A percentile compares a stretch with the other conserved stretches of the same genome.
These are phyloP conservation scores for Podaxis mareebaensis DNA, from an alignment of 768 basidiomycete species.

Conservation along the genomic window DNA sequence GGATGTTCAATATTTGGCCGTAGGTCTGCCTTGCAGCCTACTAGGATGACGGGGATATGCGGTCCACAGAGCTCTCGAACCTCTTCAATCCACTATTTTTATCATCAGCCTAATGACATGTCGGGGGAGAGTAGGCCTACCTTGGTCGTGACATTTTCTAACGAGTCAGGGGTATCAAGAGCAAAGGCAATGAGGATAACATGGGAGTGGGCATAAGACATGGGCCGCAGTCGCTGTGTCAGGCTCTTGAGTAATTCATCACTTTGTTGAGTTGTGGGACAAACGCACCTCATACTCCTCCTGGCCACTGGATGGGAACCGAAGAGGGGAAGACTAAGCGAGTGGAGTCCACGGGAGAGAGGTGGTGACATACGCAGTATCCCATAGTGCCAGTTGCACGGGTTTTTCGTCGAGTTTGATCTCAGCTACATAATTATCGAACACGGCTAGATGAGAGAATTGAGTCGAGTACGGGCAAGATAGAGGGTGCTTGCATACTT, in stretches of 20 bases:
- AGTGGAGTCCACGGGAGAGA: constrained; percentile 14
- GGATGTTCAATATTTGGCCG: constrained; percentile 59
- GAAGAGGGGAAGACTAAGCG: constrained; percentile 16
- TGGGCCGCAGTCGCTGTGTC: constrained; percentile 82
- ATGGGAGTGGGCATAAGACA: constrained; percentile 98
- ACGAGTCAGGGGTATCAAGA: constrained; percentile 93
- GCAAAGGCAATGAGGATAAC: constrained; percentile 98
- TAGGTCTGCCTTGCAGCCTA: constrained; percentile 95
- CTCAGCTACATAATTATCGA: constrained; percentile 99
- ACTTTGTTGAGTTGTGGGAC: constrained; percentile 15
- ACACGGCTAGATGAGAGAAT: constrained; percentile 65
- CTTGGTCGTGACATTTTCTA: constrained; percentile 95
- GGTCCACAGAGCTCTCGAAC: constrained; percentile 95
- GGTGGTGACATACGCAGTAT: constrained; percentile 83
- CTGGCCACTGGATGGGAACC: constrained; percentile 67
- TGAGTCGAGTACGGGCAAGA: constrained; percentile 19
- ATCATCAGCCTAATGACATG: constrained; percentile 13
- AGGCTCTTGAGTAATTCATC: not conserved
- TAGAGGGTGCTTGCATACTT: constrained; percentile 39
- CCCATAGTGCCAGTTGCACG: constrained; percentile 96
- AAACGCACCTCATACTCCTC: constrained; percentile 90
- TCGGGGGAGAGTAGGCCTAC: constrained; percentile 36
- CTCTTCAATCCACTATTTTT: constrained; percentile 92
- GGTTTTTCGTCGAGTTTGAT: constrained; percentile 97
- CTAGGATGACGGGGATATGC: constrained; percentile 89